Conservation (phyloP, 208 protist species). For the Balamuthia mandrillaris region DNA sequence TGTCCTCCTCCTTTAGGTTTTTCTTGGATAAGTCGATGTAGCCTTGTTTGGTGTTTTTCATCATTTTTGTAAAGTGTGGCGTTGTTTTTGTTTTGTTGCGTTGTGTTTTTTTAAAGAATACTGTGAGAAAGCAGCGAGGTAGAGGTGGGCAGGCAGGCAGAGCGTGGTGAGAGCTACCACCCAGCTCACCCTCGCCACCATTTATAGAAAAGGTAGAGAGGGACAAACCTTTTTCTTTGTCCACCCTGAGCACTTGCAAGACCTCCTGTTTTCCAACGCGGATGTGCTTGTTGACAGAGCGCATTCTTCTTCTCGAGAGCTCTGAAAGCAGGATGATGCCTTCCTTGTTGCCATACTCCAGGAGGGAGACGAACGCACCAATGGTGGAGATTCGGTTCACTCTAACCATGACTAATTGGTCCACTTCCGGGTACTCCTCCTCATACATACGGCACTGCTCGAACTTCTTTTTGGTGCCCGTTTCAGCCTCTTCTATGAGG, state of each 20-base stretch:
- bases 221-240: slow-evolving; percentile 97
- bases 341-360: slow-evolving; percentile 98
- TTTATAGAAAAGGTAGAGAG: slow-evolving; percentile 98
- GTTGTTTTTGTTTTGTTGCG: not conserved
- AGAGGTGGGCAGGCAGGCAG: not conserved
- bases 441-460: slow-evolving; percentile 84
- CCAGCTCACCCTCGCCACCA: slow-evolving; percentile 89
- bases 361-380: slow-evolving; percentile 82
- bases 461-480: too few species aligned
- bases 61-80: not conserved
- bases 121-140: not conserved
- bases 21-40: slow-evolving; percentile 22
- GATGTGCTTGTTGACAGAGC: slow-evolving; percentile 97
- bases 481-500: too few species aligned
- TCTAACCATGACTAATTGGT: slow-evolving; percentile 95
- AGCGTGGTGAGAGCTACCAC: slow-evolving; percentile 44
- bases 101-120: not conserved
- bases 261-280: slow-evolving; percentile 93
- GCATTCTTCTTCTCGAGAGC: slow-evolving; percentile 93
- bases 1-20: slow-evolving; percentile 26
- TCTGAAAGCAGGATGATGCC: slow-evolving; percentile 98
- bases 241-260: slow-evolving; percentile 95
- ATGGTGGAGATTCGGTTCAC: slow-evolving; percentile 88
- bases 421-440: slow-evolving; percentile 87
- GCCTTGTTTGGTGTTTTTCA: not conserved